phyloP scores from a whole-genome alignment of 768 basidiomycete genomes.

The Phlegmacium glaucopus region DNA sequence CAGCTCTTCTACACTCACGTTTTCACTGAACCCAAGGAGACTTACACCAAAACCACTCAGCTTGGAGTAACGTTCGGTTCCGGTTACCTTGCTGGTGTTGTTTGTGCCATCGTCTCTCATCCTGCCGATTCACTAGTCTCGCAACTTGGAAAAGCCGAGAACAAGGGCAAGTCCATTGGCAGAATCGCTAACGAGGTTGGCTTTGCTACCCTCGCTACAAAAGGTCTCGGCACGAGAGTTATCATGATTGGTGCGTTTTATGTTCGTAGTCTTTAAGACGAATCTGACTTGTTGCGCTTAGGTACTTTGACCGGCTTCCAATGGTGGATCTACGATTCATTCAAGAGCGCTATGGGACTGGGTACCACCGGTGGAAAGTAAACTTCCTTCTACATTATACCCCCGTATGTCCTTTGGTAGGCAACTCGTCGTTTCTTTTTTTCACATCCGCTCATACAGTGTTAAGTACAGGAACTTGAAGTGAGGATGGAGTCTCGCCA shows the following conservation, averaged over 20 bases:
- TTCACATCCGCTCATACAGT: background rate
- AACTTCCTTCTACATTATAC: slow-evolving; percentile 14
- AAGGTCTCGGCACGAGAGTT: slow-evolving; percentile 85
- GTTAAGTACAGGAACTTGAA: background rate
- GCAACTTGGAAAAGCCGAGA: slow-evolving; percentile 84
- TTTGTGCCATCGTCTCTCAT: slow-evolving; percentile 95
- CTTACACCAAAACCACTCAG: slow-evolving; percentile 78
- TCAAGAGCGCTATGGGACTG: slow-evolving; percentile 81
- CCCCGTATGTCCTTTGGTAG: background rate
- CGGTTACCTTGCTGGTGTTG: slow-evolving; percentile 93
- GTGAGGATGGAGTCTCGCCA: slow-evolving; percentile 8
- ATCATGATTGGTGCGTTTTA: slow-evolving; percentile 69
- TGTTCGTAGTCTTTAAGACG: slow-evolving; percentile 7
- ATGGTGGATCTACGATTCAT: slow-evolving; percentile 92
- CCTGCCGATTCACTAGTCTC: slow-evolving; percentile 94
- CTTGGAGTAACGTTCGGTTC: slow-evolving; percentile 88
- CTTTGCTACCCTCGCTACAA: slow-evolving; percentile 60
- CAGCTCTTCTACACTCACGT: slow-evolving; percentile 86
- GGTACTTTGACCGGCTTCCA: slow-evolving; percentile 71
- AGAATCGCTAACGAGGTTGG: slow-evolving; percentile 73
- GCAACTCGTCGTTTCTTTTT: background rate
- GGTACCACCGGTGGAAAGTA: slow-evolving; percentile 90
- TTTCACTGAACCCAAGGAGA: slow-evolving; percentile 74
- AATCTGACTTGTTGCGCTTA: slow-evolving; percentile 13
- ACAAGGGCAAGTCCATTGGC: slow-evolving; percentile 78